Evolutionary conservation across 306 rosid species (phyloP).

Genomic region (Vigna radiata): DNA sequence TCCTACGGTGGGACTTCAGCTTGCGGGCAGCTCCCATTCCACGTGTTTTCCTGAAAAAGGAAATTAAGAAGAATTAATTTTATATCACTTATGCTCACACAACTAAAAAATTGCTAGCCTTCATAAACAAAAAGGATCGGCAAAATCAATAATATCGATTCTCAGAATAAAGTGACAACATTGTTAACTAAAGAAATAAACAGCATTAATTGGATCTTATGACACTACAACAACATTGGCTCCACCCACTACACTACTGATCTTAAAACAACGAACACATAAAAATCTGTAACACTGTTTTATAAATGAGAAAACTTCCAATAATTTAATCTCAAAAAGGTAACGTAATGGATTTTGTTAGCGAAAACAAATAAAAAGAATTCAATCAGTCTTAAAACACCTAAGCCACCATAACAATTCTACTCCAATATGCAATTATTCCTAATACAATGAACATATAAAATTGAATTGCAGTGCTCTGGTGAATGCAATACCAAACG

Average conservation of each 20-base stretch:
- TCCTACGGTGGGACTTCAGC: conserved; percentile 68
- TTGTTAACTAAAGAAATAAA: neutral
- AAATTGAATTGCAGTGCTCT: neutral
- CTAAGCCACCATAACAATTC: neutral
- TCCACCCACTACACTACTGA: neutral
- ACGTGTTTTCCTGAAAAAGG: conserved; percentile 61
- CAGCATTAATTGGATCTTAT: neutral
- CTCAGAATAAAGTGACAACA: neutral
- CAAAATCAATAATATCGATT: neutral
- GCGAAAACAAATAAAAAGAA: neutral
- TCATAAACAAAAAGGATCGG: neutral
- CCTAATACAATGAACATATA: neutral
- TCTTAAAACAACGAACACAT: neutral
- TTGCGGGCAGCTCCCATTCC: conserved; percentile 85
- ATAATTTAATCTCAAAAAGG: neutral
- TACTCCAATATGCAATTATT: neutral
- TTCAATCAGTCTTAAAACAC: neutral
- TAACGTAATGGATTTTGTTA: neutral
- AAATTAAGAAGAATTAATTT: neutral
- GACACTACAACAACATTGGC: neutral
- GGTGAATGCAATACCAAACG: neutral
- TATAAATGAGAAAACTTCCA: neutral
- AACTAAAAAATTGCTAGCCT: neutral
- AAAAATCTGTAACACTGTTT: neutral
- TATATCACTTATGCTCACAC: too few species aligned